Evolutionary conservation across 2,329 filamentous ascomycete species (phyloP).

Genomic region (Fusarium torreyae): DNA sequence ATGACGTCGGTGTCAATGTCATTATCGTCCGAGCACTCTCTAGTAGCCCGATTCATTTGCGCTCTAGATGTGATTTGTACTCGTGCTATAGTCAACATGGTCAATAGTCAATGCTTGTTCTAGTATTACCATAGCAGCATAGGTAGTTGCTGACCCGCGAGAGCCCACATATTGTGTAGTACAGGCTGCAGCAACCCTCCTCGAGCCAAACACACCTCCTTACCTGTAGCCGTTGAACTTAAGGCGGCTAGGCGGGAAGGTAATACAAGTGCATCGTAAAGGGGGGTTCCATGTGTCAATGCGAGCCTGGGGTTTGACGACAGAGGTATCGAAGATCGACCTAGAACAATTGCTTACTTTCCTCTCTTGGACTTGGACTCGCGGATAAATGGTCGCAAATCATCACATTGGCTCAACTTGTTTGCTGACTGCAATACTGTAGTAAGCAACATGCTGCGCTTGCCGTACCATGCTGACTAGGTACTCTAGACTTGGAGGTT

Average conservation of each 20-base stretch:
- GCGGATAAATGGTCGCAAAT: neutral
- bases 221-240: slow-evolving; percentile 6
- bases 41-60: neutral
- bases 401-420: neutral
- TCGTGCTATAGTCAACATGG: neutral
- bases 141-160: neutral
- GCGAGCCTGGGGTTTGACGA: neutral
- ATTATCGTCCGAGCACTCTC: slow-evolving; percentile 16
- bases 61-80: slow-evolving; percentile 13
- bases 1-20: slow-evolving; percentile 35
- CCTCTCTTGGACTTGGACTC: neutral
- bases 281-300: neutral
- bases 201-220: neutral
- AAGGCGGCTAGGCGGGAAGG: neutral
- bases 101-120: neutral
- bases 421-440: too few relatives aligned
- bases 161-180: neutral
- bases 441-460: too few relatives aligned
- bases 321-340: neutral
- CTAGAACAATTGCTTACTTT: slow-evolving; percentile 9
- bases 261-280: neutral
- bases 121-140: neutral
- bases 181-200: neutral
- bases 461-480: neutral
- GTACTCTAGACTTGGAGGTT: neutral